phyloP scores from a whole-genome alignment of 345 rosid species.

The Populus tremula region DNA sequence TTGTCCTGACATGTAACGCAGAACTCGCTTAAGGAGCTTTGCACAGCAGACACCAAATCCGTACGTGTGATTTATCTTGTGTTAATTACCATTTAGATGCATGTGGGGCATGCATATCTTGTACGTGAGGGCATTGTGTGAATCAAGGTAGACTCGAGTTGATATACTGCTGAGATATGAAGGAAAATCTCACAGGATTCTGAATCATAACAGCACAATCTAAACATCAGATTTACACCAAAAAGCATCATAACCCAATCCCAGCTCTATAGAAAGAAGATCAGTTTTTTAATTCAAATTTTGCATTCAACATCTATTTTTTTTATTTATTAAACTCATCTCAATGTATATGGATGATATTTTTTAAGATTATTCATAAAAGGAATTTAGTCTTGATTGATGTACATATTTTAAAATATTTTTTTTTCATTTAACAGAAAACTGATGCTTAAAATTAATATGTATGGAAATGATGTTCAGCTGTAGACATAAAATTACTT shows the following conservation, averaged over 20 bases:
- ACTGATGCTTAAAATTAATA: too few species aligned
- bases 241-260: background rate
- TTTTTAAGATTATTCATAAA: too few species aligned
- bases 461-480: too few species aligned
- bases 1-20: background rate
- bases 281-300: background rate
- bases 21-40: background rate
- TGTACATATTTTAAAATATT: too few species aligned
- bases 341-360: too few species aligned
- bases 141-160: slow-evolving; percentile 22
- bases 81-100: slow-evolving; percentile 1
- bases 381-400: too few species aligned
- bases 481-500: too few species aligned
- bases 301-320: too few species aligned
- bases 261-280: background rate
- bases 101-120: slow-evolving; percentile 33
- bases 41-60: slow-evolving; percentile 16
- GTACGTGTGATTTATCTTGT: background rate
- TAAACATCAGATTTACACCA: background rate
- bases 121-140: slow-evolving; percentile 25
- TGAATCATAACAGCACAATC: background rate
- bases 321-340: too few species aligned
- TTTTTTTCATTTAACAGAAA: too few species aligned
- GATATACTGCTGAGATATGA: slow-evolving; percentile 36
- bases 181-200: slow-evolving; percentile 18